These are phyloP conservation scores for Trypanosoma grayi DNA, from an alignment of 208 protist species.

Conservation along the genomic window DNA sequence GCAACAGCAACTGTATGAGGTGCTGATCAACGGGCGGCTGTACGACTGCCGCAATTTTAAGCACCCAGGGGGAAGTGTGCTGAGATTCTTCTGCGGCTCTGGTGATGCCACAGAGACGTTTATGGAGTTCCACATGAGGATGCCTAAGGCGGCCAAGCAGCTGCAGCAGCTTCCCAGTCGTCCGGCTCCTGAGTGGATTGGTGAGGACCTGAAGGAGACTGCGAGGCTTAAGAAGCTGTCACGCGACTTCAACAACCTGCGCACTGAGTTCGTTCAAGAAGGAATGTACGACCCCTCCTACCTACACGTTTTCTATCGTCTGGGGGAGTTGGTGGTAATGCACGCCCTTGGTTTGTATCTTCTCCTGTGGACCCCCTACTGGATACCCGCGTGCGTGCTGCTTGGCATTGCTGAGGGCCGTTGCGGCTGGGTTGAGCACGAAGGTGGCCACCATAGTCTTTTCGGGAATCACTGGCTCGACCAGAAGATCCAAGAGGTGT, in stretches of 20 bases:
- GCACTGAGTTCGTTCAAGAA: constrained; percentile 38
- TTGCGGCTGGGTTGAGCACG: constrained; percentile 80
- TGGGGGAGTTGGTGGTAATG: constrained; percentile 51
- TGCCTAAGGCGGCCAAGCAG: constrained; percentile 42
- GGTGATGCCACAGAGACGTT: constrained; percentile 69
- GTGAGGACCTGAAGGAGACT: constrained; percentile 31
- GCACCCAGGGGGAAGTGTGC: constrained; percentile 66
- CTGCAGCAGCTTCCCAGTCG: constrained; percentile 52
- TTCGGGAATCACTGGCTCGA: constrained; percentile 60
- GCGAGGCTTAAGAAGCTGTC: constrained; percentile 50
- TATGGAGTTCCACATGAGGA: constrained; percentile 65
- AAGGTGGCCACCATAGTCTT: constrained; percentile 68
- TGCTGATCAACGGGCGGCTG: constrained; percentile 56
- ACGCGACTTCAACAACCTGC: constrained; percentile 49
- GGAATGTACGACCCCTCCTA: constrained; percentile 59
- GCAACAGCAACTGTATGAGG: constrained; percentile 45
- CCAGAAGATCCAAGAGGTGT: constrained; percentile 58
- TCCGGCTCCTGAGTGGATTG: constrained; percentile 17
- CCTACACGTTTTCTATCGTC: constrained; percentile 58
- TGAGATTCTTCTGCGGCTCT: constrained; percentile 52
- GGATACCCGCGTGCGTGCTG: constrained; percentile 39
- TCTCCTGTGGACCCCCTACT: constrained; percentile 43
- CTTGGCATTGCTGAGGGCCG: constrained; percentile 75
- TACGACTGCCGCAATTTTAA: constrained; percentile 69
- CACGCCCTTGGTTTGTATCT: constrained; percentile 52